Base-by-base conservation (phyloP, 73 alveolate genomes). In the Tetrahymena malaccensis region DNA sequence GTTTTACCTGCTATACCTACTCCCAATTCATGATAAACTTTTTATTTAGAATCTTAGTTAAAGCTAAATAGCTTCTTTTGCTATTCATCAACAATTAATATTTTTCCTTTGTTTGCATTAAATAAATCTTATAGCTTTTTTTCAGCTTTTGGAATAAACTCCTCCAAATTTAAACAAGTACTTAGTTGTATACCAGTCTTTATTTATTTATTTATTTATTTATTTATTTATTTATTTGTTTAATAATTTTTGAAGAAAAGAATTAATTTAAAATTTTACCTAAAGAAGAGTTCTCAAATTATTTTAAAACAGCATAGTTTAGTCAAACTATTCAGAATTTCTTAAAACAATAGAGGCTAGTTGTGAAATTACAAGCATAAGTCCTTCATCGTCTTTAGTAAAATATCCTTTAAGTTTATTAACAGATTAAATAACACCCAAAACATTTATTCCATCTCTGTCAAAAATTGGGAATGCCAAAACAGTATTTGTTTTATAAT, bases 371-470 rank as follows among this genome's bases (percentile, higher is more conserved):
- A 96, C 35, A 94, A 58, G 94, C 94, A 96, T 35, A 17, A 96
- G 84, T 95, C 96, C 98, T 70, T 96, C 98, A 95, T 96, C 98
- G 94, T 96, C 97, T 31, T 95, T 95, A 94, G 95, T 94, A 95
- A 96, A 96, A 93, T 94, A 85, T 27, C 84, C 84, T 85, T 85
- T 85, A 1, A 43, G 55, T 95, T 96, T 96, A 95, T 96, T 96
- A 22, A 96, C 96, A 27, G 98, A 97, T 57, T 96, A 96, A 55
- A 96, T 96, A 19, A 95, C 98, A 43, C 98, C 98, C 83, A 95
- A 50, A 22, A 96, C 94, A 85, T 95, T 95, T 6, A 27, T 70
- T 27, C 96, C 96, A 85, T 95, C 96, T 38, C 94, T 96, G 94
- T 96, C 97, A 94, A 96, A 55, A 56, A 96, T 85, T 85, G 98